Percentiles rank a stretch among this genome's conserved stretches.
phyloP scores from a whole-genome alignment of 2,329 filamentous ascomycete genomes.

The Colletotrichum orchidophilum region DNA sequence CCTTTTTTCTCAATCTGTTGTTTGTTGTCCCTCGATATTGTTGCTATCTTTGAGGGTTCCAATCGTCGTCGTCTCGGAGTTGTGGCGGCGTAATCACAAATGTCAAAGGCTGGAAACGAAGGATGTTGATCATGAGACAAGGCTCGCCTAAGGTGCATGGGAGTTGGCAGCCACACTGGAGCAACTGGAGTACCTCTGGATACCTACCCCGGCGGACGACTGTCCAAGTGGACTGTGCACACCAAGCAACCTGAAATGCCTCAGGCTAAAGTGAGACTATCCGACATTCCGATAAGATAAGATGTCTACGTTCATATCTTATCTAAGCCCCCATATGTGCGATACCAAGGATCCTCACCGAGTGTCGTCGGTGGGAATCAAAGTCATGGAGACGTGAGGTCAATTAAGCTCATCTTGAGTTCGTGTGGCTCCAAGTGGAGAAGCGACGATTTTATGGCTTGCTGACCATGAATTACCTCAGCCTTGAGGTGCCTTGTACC shows the following conservation, averaged over 20 bases:
- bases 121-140: conserved; percentile 27
- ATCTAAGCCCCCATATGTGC: neutral
- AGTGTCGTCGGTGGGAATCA: neutral
- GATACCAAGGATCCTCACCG: neutral
- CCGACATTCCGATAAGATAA: neutral
- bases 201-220: neutral
- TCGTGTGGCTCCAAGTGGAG: neutral
- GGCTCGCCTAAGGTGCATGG: conserved; percentile 1
- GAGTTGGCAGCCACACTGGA: conserved; percentile 13
- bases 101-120: conserved; percentile 5
- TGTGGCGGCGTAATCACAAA: conserved; percentile 4
- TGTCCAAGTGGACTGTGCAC: conserved; percentile 27
- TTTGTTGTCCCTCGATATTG: neutral
- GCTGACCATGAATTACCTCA: neutral
- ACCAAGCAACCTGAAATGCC: neutral
- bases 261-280: neutral
- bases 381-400: neutral
- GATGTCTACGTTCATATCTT: neutral
- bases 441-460: neutral
- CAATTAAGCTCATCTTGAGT: neutral
- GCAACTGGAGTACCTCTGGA: neutral
- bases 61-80: neutral
- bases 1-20: neutral
- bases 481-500: neutral
- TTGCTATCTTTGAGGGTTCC: neutral